Conservation (phyloP, 2,329 filamentous ascomycete species). For the Aureobasidium sp. region DNA sequence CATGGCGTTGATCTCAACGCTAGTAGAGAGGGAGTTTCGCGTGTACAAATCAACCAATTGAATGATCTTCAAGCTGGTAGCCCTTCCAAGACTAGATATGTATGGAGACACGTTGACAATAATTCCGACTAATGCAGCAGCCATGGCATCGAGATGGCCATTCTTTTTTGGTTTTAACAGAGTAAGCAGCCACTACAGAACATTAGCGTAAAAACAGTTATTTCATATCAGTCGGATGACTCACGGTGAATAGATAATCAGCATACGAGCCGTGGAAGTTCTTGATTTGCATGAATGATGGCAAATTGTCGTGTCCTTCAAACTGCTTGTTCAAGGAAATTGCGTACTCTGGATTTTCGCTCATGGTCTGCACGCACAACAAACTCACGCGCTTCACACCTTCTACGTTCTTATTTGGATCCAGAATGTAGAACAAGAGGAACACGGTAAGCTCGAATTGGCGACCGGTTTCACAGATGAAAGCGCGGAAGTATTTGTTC, state of each 20-base stretch:
- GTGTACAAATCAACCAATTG: constrained; percentile 10
- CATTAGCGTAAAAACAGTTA: background rate
- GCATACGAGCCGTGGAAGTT: constrained; percentile 87
- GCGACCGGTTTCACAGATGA: constrained; percentile 91
- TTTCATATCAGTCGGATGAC: constrained; percentile 25
- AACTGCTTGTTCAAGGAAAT: constrained; percentile 84
- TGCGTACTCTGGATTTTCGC: constrained; percentile 85
- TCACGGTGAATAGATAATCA: constrained; percentile 84
- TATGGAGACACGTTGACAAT: constrained; percentile 91
- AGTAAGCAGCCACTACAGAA: constrained; percentile 12
- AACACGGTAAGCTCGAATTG: constrained; percentile 89
- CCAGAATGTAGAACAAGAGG: constrained; percentile 85
- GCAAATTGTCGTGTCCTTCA: constrained; percentile 80
- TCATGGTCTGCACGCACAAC: constrained; percentile 92
- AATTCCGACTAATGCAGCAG: constrained; percentile 83
- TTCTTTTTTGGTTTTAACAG: constrained; percentile 14
- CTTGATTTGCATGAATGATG: constrained; percentile 69
- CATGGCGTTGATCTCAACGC: constrained; percentile 84
- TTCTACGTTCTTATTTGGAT: constrained; percentile 83
- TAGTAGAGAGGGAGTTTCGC: constrained; percentile 55
- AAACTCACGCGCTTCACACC: constrained; percentile 94
- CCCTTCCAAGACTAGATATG: constrained; percentile 65
- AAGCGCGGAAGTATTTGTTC: constrained; percentile 93
- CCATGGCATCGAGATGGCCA: constrained; percentile 46
- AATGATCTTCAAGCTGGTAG: constrained; percentile 60